Evolutionary conservation across 192 early-diverging fungal genomes (phyloP), one percentile per base, ranked within the genome.

Genomic region (Powellomyces hirtus): DNA sequence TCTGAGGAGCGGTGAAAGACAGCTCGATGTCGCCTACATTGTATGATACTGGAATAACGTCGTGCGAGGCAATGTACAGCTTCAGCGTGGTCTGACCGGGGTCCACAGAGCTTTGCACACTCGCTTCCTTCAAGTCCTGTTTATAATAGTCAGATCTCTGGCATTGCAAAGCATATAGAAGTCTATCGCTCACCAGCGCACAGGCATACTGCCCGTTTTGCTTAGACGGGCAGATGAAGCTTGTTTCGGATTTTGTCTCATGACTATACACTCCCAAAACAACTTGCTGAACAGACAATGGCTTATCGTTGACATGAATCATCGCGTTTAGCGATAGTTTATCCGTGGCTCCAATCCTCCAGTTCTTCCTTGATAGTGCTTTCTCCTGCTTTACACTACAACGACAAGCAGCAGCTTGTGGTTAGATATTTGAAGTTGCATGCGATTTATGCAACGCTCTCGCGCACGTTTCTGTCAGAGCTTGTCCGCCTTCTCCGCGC

Each of bases 51-150:
- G 60, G 64, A 7, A 13, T 27, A 8, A 33, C 22, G 16, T 27
- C 60, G 26, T 13, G 27, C 10, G 60, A 31, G 30, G 42, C 69
- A 20, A 36, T 38, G 59, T 71, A 51, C 16, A 77, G 40, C 7
- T 22, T 46, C 4, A 77, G 38, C 5, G 53, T 50, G 58, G 69
- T 52, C 27, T 27, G 18, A 22, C 75, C 75, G 0, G 75, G 59
- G 27, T 59, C 26, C 38, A 71, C 24, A 4, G 37, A 6, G 16
- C 18, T 35, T 11, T 29, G 62, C 22, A 42, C 52, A 44, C 37
- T 18, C 4, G 33, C 22, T 24, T 61, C 64, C 36, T 73, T 71
- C 45, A 71, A 24, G 42, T 71, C 62, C 74, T 75, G 34, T 11
- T 22, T 37, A 18, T 5, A 2, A 20, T 52, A 4, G 37, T n/a